Evolutionary conservation across 768 basidiomycete genomes (phyloP).

Genomic region (Tubosaeta brunneosetosa): DNA sequence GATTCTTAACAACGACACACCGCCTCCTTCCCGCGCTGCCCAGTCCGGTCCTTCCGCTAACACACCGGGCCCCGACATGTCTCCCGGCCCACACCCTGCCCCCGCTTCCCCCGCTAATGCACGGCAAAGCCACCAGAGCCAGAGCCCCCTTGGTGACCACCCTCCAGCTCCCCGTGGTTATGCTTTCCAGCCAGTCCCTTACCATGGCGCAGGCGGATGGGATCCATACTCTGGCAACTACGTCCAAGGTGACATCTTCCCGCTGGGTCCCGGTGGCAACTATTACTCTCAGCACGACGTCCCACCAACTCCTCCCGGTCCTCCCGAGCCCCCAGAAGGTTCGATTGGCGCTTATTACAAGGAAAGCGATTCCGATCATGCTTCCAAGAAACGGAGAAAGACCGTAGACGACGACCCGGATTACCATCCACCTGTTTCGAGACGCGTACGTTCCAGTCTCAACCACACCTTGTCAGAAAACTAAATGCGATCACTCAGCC

Average conservation of each 20-base stretch:
- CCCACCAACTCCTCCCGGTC: constrained; percentile 7
- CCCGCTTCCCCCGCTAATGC: constrained; percentile 18
- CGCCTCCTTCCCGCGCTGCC: constrained; percentile 36
- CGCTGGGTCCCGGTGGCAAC: constrained; percentile 34
- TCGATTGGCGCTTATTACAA: constrained; percentile 27
- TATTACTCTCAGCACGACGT: constrained; percentile 31
- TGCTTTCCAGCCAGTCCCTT: constrained; percentile 35
- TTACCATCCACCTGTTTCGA: constrained; percentile 44
- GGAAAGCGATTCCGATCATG: constrained; percentile 28
- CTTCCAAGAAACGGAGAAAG: constrained; percentile 49
- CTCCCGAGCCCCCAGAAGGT: constrained; percentile 18
- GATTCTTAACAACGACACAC: constrained; percentile 80
- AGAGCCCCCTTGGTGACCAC: constrained; percentile 26
- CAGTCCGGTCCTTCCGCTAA: constrained; percentile 18
- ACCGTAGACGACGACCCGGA: constrained; percentile 46
- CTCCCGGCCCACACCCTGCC: constrained; percentile 16
- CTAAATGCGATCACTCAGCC: constrained; percentile 22
- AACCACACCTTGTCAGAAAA: neutral
- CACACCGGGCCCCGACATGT: constrained; percentile 19
- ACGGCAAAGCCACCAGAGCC: constrained; percentile 26
- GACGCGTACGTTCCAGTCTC: constrained; percentile 47
- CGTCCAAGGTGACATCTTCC: constrained; percentile 36
- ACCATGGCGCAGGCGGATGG: constrained; percentile 39
- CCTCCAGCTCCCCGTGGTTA: constrained; percentile 32
- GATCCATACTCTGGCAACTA: constrained; percentile 35